These are phyloP conservation scores for Vicia faba DNA, from an alignment of 306 rosid species.

Conservation along the genomic window DNA sequence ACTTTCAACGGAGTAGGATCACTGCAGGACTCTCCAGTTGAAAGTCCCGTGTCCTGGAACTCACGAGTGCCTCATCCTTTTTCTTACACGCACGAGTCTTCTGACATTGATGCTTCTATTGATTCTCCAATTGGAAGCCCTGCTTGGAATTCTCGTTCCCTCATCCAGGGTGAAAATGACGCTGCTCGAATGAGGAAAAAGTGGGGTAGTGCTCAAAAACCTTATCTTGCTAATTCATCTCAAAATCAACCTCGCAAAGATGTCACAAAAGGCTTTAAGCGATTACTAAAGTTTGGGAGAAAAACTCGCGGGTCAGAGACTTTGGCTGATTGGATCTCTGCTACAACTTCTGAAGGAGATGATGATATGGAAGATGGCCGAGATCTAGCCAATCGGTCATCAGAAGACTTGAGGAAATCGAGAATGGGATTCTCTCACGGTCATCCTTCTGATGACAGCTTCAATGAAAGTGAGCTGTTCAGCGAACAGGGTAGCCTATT, in stretches of 20 bases:
- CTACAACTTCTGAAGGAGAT: conserved; percentile 99
- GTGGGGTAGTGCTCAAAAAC: conserved; percentile 98
- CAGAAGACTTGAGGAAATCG: conserved; percentile 92
- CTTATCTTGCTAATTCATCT: conserved; percentile 71
- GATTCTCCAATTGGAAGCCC: conserved; percentile 98
- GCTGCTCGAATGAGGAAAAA: conserved; percentile 97
- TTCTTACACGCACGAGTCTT: conserved; percentile 78
- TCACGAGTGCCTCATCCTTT: conserved; percentile 69
- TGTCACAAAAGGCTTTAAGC: conserved; percentile 87
- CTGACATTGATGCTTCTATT: conserved; percentile 84
- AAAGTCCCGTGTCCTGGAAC: conserved; percentile 93
- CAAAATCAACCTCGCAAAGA: conserved; percentile 91
- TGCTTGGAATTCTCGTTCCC: conserved; percentile 89
- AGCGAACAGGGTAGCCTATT: conserved; percentile 71
- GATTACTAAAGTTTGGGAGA: conserved; percentile 90
- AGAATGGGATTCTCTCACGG: conserved; percentile 95
- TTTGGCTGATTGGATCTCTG: conserved; percentile 91
- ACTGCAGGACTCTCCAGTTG: conserved; percentile 83
- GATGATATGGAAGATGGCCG: conserved; percentile 95
- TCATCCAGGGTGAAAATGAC: conserved; percentile 74
- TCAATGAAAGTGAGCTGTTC: conserved; percentile 79
- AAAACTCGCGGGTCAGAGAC: conserved; percentile 90
- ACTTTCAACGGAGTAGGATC: conserved; percentile 63
- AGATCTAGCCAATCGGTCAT: conserved; percentile 81
- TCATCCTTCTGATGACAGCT: conserved; percentile 80